phyloP scores from a whole-genome alignment of 148 eudicot species.

The Camellia sinensis region DNA sequence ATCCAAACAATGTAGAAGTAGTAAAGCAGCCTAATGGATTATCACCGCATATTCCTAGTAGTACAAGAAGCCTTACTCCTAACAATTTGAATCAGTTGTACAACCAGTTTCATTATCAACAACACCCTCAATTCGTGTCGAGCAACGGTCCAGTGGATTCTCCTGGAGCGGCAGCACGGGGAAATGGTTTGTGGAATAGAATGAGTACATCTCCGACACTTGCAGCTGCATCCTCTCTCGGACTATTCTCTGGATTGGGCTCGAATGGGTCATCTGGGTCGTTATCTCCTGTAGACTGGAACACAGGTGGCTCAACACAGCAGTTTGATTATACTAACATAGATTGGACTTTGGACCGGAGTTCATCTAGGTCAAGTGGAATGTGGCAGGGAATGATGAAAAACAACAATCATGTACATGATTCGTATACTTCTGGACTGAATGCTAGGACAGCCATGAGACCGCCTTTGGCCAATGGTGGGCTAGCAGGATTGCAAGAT shows the following conservation, averaged over 20 bases:
- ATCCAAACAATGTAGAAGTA: slow-evolving; percentile 44
- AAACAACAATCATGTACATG: slow-evolving; percentile 23
- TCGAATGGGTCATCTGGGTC: slow-evolving; percentile 62
- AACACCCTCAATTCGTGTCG: slow-evolving; percentile 41
- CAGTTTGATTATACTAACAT: slow-evolving; percentile 71
- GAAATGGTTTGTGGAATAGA: slow-evolving; percentile 41
- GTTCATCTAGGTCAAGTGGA: slow-evolving; percentile 28
- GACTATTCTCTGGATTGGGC: slow-evolving; percentile 76
- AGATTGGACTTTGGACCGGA: slow-evolving; percentile 78
- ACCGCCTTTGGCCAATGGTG: slow-evolving; percentile 42
- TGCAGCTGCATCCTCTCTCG: slow-evolving; percentile 85
- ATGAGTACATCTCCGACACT: slow-evolving; percentile 49
- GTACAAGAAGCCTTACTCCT: slow-evolving; percentile 51
- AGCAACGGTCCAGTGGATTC: slow-evolving; percentile 38
- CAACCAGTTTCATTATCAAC: slow-evolving; percentile 53
- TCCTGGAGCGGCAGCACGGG: slow-evolving; percentile 22
- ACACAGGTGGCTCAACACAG: slow-evolving; percentile 51
- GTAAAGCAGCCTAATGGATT: slow-evolving; percentile 44
- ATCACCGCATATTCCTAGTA: slow-evolving; percentile 42
- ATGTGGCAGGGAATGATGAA: slow-evolving; percentile 44
- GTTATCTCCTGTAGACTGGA: slow-evolving; percentile 85
- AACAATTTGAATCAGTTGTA: slow-evolving; percentile 44
- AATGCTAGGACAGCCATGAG: slow-evolving; percentile 46
- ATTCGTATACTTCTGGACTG: slow-evolving; percentile 35
- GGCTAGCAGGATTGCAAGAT: slow-evolving; percentile 52